Evolutionary conservation across 345 rosid species (phyloP).

Genomic region (Brassica carinata): DNA sequence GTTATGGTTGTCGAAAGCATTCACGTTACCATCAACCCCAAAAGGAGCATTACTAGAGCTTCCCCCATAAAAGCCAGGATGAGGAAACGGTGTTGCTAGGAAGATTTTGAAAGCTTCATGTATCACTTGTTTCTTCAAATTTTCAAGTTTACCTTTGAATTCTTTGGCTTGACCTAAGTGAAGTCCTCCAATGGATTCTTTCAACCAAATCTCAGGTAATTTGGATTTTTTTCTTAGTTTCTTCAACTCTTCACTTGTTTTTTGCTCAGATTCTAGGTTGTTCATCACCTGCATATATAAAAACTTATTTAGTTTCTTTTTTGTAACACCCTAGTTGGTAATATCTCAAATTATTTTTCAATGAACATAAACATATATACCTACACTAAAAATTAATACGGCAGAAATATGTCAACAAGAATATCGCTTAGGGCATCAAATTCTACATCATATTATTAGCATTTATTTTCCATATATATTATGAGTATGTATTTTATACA

Average conservation of each 20-base stretch:
- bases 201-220: conserved; percentile 51
- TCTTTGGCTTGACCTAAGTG: conserved; percentile 35
- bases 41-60: conserved; percentile 21
- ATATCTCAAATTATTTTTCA: background rate
- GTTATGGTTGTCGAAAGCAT: background rate
- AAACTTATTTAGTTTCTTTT: background rate
- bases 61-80: conserved; percentile 15
- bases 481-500: background rate
- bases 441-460: background rate
- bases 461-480: background rate
- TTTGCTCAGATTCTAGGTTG: conserved; percentile 54
- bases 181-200: conserved; percentile 47
- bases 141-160: conserved; percentile 42
- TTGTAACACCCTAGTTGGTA: background rate
- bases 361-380: background rate
- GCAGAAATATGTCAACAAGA: background rate
- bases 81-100: background rate
- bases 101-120: conserved; percentile 29
- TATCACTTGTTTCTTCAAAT: conserved; percentile 43
- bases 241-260: conserved; percentile 47
- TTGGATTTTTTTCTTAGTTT: conserved; percentile 30
- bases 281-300: background rate
- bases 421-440: background rate
- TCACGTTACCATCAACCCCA: conserved; percentile 2
- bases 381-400: background rate